These are phyloP conservation scores for Hippophae tibetana DNA, from an alignment of 306 rosid genomes.

Conservation along the genomic window DNA sequence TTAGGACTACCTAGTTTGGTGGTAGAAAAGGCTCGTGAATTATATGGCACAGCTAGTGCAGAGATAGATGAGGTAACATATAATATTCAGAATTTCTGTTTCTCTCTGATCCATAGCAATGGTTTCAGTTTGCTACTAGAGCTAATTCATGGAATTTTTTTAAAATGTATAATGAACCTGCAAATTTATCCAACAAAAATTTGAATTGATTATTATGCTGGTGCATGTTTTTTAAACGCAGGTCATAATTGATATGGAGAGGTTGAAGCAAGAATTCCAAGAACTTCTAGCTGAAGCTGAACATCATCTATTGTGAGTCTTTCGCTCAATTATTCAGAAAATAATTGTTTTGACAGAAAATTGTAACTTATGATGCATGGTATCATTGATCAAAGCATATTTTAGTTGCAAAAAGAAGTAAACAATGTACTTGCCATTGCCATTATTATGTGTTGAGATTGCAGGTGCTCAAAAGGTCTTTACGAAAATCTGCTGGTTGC, in stretches of 20 bases:
- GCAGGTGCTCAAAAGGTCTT: conserved; percentile 62
- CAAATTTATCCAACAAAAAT: too few species aligned
- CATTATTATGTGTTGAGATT: conserved; percentile 2
- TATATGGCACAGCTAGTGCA: conserved; percentile 85
- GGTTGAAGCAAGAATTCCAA: conserved; percentile 59
- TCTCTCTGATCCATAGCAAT: background rate
- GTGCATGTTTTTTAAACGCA: conserved; percentile 23
- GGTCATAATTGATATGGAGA: conserved; percentile 87
- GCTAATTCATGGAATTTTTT: too few species aligned
- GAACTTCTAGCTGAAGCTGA: conserved; percentile 43
- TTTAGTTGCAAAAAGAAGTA: too few species aligned
- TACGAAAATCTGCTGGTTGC: conserved; percentile 47
- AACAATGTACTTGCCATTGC: background rate
- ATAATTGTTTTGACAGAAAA: too few species aligned
- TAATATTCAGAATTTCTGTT: too few species aligned
- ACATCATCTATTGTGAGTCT: conserved; percentile 56
- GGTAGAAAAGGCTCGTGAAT: conserved; percentile 59
- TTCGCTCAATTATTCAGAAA: conserved; percentile 1
- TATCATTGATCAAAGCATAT: background rate
- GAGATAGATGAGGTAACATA: conserved; percentile 83
- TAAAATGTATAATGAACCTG: too few species aligned
- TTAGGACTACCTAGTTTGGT: conserved; percentile 62
- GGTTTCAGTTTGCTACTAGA: background rate
- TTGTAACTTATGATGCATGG: too few species aligned
- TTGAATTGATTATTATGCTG: background rate